Percentiles rank a stretch among this genome's conserved stretches.
Evolutionary conservation across 345 rosid genomes (phyloP).

Genomic region (Gossypium australe): DNA sequence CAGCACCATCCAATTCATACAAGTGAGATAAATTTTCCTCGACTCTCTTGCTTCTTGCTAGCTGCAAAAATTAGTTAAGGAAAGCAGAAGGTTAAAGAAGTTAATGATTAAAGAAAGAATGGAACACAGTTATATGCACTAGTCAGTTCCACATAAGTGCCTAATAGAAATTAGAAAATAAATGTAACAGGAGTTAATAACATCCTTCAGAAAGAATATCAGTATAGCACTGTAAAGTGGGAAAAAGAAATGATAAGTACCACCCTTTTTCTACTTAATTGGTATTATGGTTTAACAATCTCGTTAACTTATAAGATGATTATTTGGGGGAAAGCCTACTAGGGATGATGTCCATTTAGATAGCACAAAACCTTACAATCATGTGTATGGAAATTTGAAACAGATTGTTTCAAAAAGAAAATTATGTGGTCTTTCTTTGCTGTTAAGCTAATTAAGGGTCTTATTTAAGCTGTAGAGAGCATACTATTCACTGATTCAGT

Average conservation of each 20-base stretch:
- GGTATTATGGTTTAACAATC: not conserved
- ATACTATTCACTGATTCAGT: not conserved
- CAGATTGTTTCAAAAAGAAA: not conserved
- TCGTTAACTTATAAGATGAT: not conserved
- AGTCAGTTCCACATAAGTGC: not conserved
- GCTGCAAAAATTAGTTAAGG: slow-evolving; percentile 32
- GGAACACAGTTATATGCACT: not conserved
- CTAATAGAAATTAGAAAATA: not conserved
- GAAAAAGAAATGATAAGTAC: not conserved
- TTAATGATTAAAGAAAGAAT: not conserved
- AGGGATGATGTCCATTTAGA: not conserved
- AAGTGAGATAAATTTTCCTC: slow-evolving; percentile 41
- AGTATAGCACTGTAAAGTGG: not conserved
- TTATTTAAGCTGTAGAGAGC: not conserved
- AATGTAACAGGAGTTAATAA: not conserved
- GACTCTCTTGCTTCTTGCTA: slow-evolving; percentile 55
- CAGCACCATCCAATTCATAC: slow-evolving; percentile 81
- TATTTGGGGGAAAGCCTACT: not conserved
- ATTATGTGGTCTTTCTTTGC: not conserved
- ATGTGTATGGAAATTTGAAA: not conserved
- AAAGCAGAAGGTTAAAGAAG: slow-evolving; percentile 17
- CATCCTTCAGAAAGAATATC: not conserved
- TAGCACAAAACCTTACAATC: not conserved
- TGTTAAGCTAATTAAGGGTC: not conserved
- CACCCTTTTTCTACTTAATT: not conserved